Base-by-base conservation (phyloP, 1,284 basidiomycete genomes). In the Malassezia psittaci region DNA sequence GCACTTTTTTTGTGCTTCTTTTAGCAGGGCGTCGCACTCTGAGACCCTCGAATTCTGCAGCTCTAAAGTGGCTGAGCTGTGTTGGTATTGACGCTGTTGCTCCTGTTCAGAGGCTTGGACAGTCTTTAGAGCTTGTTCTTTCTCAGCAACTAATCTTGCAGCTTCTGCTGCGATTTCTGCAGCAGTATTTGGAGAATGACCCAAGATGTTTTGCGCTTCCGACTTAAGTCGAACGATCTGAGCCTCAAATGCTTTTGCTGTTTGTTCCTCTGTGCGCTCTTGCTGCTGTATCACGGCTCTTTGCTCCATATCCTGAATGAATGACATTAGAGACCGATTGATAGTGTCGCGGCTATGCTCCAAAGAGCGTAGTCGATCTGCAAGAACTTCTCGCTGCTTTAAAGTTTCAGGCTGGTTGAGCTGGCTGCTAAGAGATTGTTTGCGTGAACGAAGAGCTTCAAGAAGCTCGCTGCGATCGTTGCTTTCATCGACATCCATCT, bases 191-290 rank as follows among this genome's bases (percentile, higher is more conserved):
- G 21, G 5, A 19, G 45, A 13, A n/a, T 45, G 13, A 12, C 42
- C 42, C 16, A 45, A 34, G 29, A 47, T 19, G 3, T 12, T 19
- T 36, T 34, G 16, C 10, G 45, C 45, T 12, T 47, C 45, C 12
- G 45, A 5, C 1, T 8, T 19, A 12, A 47, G 84, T 67, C 81
- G 83, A 65, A 86, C 83, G 38, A 86, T 79, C 34, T 75, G 76
- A 37, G 65, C 61, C 19, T 79, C 78, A 35, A 85, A 82, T 36
- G 80, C 76, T 19, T 69, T 72, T 61, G 85, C 83, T 32, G 86
- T 78, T 43, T 79, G 77, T 32, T 76, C 69, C 13, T 77, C 55
- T 44, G 60, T 59, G 37, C 57, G 51, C 37, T 63, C 48, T 19
- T 63, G 45, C 18, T 49, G 38, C 9, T 46, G 47, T 4, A 32